phyloP scores from a whole-genome alignment of 805 yeast genomes.

The Debaryomyces prosopidis region DNA sequence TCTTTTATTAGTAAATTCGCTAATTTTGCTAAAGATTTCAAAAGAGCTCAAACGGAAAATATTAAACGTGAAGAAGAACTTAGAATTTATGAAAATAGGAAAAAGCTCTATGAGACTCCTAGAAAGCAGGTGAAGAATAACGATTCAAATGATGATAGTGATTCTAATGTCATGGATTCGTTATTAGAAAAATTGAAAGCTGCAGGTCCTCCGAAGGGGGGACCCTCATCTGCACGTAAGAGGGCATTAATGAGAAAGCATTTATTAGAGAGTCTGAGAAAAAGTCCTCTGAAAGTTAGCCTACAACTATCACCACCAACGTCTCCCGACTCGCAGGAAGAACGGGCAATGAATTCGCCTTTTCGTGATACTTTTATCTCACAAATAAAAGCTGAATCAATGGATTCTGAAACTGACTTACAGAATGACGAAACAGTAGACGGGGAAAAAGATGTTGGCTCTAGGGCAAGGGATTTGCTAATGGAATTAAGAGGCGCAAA shows the following conservation, averaged over 20 bases:
- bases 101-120: slow-evolving; percentile 56
- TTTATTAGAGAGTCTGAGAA: slow-evolving; percentile 37
- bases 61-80: slow-evolving; percentile 67
- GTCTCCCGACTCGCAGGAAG: slow-evolving; percentile 2
- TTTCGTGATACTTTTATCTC: slow-evolving; percentile 3
- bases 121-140: slow-evolving; percentile 26
- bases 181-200: slow-evolving; percentile 84
- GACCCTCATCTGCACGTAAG: slow-evolving; percentile 77
- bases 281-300: neutral
- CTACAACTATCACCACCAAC: neutral
- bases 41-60: slow-evolving; percentile 65
- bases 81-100: slow-evolving; percentile 72
- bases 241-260: slow-evolving; percentile 75
- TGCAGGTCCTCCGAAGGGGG: slow-evolving; percentile 76
- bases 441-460: slow-evolving; percentile 46
- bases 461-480: slow-evolving; percentile 63
- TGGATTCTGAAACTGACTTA: slow-evolving; percentile 5
- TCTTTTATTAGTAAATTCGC: slow-evolving; percentile 63
- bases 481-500: slow-evolving; percentile 53
- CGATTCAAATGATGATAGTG: slow-evolving; percentile 42
- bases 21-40: slow-evolving; percentile 60
- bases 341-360: slow-evolving; percentile 1
- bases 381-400: slow-evolving; percentile 5
- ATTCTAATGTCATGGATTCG: slow-evolving; percentile 73
- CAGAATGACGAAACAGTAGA: slow-evolving; percentile 10